phyloP scores from a whole-genome alignment of 2,329 filamentous ascomycete genomes.

The Colletotrichum abscissum region DNA sequence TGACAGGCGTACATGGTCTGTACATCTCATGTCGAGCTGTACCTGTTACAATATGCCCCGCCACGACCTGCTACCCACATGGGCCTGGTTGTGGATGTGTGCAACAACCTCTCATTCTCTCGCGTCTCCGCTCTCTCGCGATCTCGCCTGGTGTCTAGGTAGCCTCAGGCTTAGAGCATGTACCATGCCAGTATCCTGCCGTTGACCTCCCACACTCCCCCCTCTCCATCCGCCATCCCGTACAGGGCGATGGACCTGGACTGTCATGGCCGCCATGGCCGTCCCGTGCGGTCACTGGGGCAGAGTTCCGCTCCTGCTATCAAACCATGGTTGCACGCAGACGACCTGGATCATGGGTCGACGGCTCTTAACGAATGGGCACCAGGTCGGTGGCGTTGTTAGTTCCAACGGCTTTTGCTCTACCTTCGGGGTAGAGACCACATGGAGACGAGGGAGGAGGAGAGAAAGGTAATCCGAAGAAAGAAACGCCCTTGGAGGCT shows the following conservation, averaged over 20 bases:
- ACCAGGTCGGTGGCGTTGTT: constrained; percentile 16
- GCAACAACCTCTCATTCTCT: constrained; percentile 9
- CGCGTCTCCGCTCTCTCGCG: neutral
- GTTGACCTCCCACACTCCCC: neutral
- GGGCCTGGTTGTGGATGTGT: constrained; percentile 24
- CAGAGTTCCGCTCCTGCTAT: constrained; percentile 16
- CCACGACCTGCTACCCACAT: constrained; percentile 11
- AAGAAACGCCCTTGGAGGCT: neutral
- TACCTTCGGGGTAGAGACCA: neutral
- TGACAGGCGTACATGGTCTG: constrained; percentile 18
- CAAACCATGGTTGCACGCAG: constrained; percentile 29
- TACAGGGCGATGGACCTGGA: constrained; percentile 1
- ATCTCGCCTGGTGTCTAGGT: neutral
- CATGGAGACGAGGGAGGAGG: neutral
- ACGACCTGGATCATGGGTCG: constrained; percentile 31
- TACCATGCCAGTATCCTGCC: constrained; percentile 24
- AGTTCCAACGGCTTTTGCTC: constrained; percentile 20
- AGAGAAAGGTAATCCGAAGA: neutral
- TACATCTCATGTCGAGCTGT: constrained; percentile 9
- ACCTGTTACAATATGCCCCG: constrained; percentile 19
- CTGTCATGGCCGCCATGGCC: neutral
- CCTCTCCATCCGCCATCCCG: neutral
- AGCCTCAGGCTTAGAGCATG: constrained; percentile 2
- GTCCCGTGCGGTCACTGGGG: constrained; percentile 4
- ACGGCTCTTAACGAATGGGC: constrained; percentile 9